These are phyloP conservation scores for Phytophthora ramorum DNA, from an alignment of 352 stramenopile genomes.

Conservation along the genomic window DNA sequence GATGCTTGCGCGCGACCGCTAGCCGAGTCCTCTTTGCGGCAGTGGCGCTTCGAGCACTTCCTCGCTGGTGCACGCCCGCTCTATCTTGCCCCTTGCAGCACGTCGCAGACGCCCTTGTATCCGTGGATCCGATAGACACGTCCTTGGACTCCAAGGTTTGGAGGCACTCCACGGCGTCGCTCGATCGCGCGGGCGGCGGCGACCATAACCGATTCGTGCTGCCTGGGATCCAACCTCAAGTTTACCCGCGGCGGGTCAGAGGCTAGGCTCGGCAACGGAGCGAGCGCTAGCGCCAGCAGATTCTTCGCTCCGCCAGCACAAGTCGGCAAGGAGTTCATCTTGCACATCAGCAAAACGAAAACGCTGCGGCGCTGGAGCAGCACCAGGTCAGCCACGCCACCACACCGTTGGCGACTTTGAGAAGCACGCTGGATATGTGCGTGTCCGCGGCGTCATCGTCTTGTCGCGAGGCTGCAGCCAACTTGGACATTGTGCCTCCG, in stretches of 20 bases:
- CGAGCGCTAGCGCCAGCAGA: conserved; percentile 20
- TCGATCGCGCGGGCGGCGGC: conserved; percentile 10
- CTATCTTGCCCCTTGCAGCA: conserved; percentile 35
- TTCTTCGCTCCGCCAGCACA: conserved; percentile 14
- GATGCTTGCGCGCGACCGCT: conserved; percentile 13
- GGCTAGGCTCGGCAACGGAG: conserved; percentile 2
- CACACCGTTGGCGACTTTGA: conserved; percentile 4
- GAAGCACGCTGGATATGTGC: not conserved
- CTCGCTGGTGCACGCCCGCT: conserved; percentile 18
- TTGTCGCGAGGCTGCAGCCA: conserved; percentile 3
- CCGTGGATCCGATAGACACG: conserved; percentile 6
- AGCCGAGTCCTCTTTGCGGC: conserved; percentile 1
- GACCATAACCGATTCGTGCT: conserved; percentile 22
- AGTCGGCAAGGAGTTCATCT: conserved; percentile 13
- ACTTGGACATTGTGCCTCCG: conserved; percentile 6
- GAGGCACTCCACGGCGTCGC: conserved; percentile 1
- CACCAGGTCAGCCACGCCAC: conserved; percentile 19
- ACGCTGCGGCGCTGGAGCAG: conserved; percentile 17
- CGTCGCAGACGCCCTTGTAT: conserved; percentile 38
- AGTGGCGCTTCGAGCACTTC: conserved; percentile 1
- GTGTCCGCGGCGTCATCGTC: conserved; percentile 8
- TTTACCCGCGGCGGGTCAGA: not conserved
- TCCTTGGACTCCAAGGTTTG: not conserved
- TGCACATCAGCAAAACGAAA: conserved; percentile 31
- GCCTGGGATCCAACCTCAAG: not conserved